Evolutionary conservation across 352 stramenopile species (phyloP).

Genomic region (Globisporangium lucens): DNA sequence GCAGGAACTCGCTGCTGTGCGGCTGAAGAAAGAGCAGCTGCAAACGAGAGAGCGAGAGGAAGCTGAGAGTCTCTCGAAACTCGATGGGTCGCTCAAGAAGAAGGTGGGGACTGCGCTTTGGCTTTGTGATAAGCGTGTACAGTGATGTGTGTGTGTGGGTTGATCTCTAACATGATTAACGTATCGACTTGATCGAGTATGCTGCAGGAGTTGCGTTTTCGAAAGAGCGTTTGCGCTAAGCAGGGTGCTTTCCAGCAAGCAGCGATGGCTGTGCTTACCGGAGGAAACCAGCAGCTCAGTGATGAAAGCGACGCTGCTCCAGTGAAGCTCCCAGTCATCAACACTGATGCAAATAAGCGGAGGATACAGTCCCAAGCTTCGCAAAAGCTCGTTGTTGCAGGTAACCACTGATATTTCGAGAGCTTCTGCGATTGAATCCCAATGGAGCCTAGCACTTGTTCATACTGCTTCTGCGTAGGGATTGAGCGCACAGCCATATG

Average conservation of each 20-base stretch:
- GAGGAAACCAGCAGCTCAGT: not conserved
- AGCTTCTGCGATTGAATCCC: not conserved
- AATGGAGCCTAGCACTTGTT: not conserved
- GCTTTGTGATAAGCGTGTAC: not conserved
- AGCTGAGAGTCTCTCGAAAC: constrained; percentile 24
- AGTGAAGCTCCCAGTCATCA: not conserved
- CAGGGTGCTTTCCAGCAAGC: constrained; percentile 26
- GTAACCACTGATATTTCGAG: not conserved
- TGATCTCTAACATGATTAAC: not conserved
- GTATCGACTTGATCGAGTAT: not conserved
- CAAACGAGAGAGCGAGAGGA: constrained; percentile 32
- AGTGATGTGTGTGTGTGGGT: constrained; percentile 7
- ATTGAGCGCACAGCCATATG: not conserved
- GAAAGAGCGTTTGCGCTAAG: constrained; percentile 17
- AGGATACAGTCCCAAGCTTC: not conserved
- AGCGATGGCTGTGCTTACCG: constrained; percentile 2
- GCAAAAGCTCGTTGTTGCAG: not conserved
- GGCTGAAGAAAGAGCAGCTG: constrained; percentile 28
- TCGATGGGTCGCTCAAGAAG: constrained; percentile 33
- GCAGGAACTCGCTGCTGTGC: constrained; percentile 38
- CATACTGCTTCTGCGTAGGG: not conserved
- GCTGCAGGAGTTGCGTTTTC: constrained; percentile 31
- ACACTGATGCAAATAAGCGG: not conserved
- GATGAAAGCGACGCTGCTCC: not conserved
- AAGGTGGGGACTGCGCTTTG: not conserved